These are phyloP conservation scores for Gossypium mustelinum DNA, from an alignment of 345 rosid genomes.

Conservation along the genomic window DNA sequence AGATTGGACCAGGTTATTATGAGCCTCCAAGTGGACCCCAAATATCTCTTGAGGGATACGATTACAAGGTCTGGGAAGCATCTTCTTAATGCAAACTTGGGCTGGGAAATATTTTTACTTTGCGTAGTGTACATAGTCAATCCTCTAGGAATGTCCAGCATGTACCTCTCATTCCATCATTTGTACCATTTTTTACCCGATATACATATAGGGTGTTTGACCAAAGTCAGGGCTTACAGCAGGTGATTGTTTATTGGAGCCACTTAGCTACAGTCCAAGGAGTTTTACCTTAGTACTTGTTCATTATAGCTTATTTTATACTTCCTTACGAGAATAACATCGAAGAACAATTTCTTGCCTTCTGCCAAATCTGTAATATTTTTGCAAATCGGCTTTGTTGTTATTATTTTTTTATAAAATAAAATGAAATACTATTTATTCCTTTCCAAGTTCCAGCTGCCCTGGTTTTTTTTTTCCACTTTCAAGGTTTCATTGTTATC, in stretches of 20 bases:
- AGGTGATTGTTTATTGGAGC: background rate
- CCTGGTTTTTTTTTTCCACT: no score
- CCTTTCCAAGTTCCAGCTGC: background rate
- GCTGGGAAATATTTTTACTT: background rate
- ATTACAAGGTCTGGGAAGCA: conserved; percentile 91
- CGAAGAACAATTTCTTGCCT: background rate
- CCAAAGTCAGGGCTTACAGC: background rate
- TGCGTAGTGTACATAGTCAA: background rate
- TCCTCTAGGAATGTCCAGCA: background rate
- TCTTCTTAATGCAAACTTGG: conserved; percentile 35
- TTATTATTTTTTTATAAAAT: background rate
- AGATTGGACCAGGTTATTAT: conserved; percentile 85
- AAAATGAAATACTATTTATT: background rate
- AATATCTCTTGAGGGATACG: conserved; percentile 58
- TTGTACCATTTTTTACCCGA: background rate
- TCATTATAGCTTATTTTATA: background rate
- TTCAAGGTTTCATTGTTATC: no score
- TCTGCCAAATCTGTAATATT: background rate
- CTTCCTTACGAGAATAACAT: background rate
- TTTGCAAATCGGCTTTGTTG: background rate
- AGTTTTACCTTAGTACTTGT: background rate
- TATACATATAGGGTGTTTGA: background rate
- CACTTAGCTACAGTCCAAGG: background rate
- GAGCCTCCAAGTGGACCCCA: conserved; percentile 56
- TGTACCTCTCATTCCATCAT: background rate